Base-by-base conservation (phyloP, 371 early-diverging fungal species). In the Coemansia sp. region DNA sequence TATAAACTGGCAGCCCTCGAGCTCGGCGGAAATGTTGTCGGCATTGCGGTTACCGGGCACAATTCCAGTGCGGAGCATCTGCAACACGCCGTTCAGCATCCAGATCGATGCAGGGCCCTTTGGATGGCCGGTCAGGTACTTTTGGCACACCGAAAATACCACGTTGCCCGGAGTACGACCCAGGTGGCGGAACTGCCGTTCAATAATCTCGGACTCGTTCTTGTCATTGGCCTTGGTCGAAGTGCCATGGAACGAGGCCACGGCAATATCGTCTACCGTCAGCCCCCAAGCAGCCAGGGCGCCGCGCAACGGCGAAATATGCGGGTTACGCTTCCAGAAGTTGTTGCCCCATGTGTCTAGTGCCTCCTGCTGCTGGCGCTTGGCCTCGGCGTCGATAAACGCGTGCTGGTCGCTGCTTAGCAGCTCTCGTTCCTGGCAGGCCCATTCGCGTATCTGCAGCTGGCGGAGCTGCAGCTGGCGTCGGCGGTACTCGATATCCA, bases 171-270 rank as follows among this genome's bases (percentile, higher is more conserved):
- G 70, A 20, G 70, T 60, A 45, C 70, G 70, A 7, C 69, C 69
- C 14, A 69, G 88, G 86, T 49, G 94, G 90, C 68, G 90, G 72
- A 96, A 73, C 81, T 96, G 96, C 70, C 85, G 82, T 84, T 96
- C 91, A 56, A 94, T 59, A 5, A 93, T 93, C 48, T 92, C 90
- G 9, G 95, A 93, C 80, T 96, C 96, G 84, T 96, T 96, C 88
- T 90, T 91, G 83, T 96, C 96, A 80, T 96, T 96, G 59, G 96
- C 96, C 85, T 92, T 92, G 78, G 96, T 96, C 26, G 93, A 91
- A 34, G 97, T 97, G 65, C 97, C 97, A 81, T 95, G 97, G 95
- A 96, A 95, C 9, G 95, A 95, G 10, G 93, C 93, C 34, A 95
- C 89, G 57, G 91, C 92, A 68, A 96, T 92, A 74, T 96, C 97